Conservation (phyloP, 805 yeast species). For the Scheffersomyces lignosus region DNA sequence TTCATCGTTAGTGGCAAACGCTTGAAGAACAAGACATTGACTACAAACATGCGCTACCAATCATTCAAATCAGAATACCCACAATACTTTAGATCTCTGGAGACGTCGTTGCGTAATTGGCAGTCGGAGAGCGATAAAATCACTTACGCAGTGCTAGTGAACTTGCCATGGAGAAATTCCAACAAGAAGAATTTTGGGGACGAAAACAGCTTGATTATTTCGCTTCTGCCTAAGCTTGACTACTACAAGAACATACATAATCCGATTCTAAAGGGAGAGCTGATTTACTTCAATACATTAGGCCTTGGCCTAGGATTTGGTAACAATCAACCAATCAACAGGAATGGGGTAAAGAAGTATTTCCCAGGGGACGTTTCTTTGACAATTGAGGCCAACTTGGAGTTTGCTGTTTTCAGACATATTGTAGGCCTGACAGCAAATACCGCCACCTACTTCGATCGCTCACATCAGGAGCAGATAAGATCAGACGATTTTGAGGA, state of each 20-base stretch:
- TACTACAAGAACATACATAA: conserved; percentile 34
- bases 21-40: conserved; percentile 33
- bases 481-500: conserved; percentile 53
- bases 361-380: conserved; percentile 77
- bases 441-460: conserved; percentile 23
- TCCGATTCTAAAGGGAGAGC: conserved; percentile 33
- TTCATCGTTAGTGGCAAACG: conserved; percentile 67
- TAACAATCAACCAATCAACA: conserved; percentile 57
- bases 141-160: conserved; percentile 63
- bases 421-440: conserved; percentile 53
- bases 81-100: conserved; percentile 28
- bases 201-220: conserved; percentile 54
- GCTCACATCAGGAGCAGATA: conserved; percentile 18
- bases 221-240: conserved; percentile 66
- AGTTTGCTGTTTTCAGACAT: conserved; percentile 78
- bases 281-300: conserved; percentile 64
- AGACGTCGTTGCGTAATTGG: conserved; percentile 26
- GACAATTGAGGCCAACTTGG: conserved; percentile 74
- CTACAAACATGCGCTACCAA: conserved; percentile 47
- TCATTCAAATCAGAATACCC: conserved; percentile 53
- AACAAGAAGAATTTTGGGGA: conserved; percentile 75
- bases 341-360: conserved; percentile 45
- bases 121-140: conserved; percentile 44
- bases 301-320: conserved; percentile 91
- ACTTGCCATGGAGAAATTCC: conserved; percentile 75